Base-by-base conservation (phyloP, 306 rosid genomes). In the Sechiopsis laciniata region DNA sequence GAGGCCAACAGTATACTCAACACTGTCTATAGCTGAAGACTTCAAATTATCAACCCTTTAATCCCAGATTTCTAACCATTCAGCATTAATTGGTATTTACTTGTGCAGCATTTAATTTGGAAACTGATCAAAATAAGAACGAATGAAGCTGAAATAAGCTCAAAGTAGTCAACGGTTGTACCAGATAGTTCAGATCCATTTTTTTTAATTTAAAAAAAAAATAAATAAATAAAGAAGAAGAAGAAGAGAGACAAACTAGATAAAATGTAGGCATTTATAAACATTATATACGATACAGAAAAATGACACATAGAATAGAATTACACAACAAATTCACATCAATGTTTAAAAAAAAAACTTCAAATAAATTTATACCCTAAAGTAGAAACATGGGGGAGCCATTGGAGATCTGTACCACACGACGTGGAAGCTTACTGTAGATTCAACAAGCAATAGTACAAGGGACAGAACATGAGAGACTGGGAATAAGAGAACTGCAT, bases 391-490 rank as follows among this genome's bases (percentile, higher is more conserved):
- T 13, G 37, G 73, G 37, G 40, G 35, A 66, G 45, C 40, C 40
- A 48, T 19, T 46, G 73, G 73, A 48, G 73, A 45, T 48, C 20
- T 48, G 55, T 21, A 45, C 56, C 56, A 21, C 56, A 21, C 45
- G 6, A 37, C n/a, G 73, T 45, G 73, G 73, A 68, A 68, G 56
- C 57, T 46, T 68, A 45, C 13, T 50, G 73, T 48, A 12, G 73
- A 68, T 48, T 68, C 16, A 46, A 48, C 40, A 7, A 68, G 57
- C 56, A 48, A 32, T 21, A 69, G 67, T 75, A 78, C 66, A 56
- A 75, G 62, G 81, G 32, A 0, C 42, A 12, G 45, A 32, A 57
- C 24, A 78, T 51, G 52, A 54, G 29, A 26, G 40, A 46, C 73
- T 68, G 20, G 72, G 73, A 46, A 48, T 21, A 48, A 68, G 53